These are phyloP conservation scores for Solanum boliviense DNA, from an alignment of 257 asterid species.

Conservation along the genomic window DNA sequence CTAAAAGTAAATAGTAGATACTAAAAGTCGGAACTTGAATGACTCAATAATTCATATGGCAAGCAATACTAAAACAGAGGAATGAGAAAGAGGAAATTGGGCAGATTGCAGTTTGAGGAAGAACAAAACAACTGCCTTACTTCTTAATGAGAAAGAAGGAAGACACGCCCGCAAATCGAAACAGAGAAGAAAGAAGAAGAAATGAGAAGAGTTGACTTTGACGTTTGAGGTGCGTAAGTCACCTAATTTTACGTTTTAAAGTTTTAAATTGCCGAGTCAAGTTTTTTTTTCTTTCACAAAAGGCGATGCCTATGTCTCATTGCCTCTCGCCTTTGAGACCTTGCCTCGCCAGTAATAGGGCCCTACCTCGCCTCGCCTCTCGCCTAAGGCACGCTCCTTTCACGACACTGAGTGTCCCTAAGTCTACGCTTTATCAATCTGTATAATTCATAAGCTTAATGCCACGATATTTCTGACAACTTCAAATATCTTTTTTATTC, in stretches of 20 bases:
- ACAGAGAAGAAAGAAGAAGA: background rate
- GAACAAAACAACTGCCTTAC: background rate
- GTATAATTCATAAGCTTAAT: background rate
- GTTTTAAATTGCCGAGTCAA: background rate
- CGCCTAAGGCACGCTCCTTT: background rate
- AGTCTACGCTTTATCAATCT: background rate
- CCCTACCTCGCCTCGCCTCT: background rate
- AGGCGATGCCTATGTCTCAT: background rate
- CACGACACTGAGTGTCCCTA: background rate
- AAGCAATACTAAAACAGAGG: background rate
- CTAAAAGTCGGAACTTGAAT: background rate
- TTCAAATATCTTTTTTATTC: background rate
- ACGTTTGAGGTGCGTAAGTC: background rate
- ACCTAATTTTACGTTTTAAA: background rate
- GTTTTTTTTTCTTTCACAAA: background rate
- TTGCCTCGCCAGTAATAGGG: background rate
- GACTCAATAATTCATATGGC: background rate
- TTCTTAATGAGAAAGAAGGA: background rate
- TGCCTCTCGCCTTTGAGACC: background rate
- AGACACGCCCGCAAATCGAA: background rate
- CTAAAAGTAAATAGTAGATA: background rate
- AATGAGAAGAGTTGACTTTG: background rate
- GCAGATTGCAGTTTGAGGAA: background rate
- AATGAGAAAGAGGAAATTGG: background rate
- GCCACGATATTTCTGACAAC: background rate